Evolutionary conservation across 2,329 filamentous ascomycete species (phyloP).

Genomic region (Balansia obtecta): DNA sequence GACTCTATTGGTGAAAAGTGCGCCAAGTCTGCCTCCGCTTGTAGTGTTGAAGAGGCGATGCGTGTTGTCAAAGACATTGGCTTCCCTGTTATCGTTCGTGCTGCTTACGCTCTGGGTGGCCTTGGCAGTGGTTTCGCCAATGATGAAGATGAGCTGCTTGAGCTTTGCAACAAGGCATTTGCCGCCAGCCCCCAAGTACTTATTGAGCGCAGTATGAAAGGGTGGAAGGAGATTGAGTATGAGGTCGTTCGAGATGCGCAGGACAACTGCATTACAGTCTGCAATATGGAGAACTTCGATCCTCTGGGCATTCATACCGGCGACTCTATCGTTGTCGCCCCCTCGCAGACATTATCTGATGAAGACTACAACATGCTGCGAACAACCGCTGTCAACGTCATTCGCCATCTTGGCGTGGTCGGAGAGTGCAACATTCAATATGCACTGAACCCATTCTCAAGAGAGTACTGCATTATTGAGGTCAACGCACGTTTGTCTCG

Average conservation of each 20-base stretch:
- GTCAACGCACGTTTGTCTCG: slow-evolving; percentile 93
- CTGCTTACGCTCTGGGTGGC: slow-evolving; percentile 89
- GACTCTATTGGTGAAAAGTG: slow-evolving; percentile 97
- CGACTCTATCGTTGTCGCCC: slow-evolving; percentile 95
- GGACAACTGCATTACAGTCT: slow-evolving; percentile 98
- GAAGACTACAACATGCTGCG: slow-evolving; percentile 99
- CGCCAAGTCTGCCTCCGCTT: slow-evolving; percentile 91
- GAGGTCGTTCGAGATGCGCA: slow-evolving; percentile 91
- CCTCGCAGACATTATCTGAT: slow-evolving; percentile 90
- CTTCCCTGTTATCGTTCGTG: slow-evolving; percentile 93
- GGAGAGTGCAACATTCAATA: slow-evolving; percentile 99
- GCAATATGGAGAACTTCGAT: slow-evolving; percentile 99
- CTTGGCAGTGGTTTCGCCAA: slow-evolving; percentile 93
- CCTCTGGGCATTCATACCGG: slow-evolving; percentile 95
- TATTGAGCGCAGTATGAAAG: slow-evolving; percentile 98
- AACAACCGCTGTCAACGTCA: slow-evolving; percentile 92
- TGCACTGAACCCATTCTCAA: slow-evolving; percentile 86
- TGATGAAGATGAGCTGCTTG: slow-evolving; percentile 67
- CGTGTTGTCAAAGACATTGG: slow-evolving; percentile 81
- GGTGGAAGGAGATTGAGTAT: slow-evolving; percentile 99
- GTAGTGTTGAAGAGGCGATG: slow-evolving; percentile 77
- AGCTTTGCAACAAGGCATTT: slow-evolving; percentile 89
- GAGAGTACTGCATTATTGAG: slow-evolving; percentile 98
- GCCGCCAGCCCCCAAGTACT: slow-evolving; percentile 91
- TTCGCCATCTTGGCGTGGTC: slow-evolving; percentile 90